Evolutionary conservation across 1,139 yeast species (phyloP).

Genomic region (Scheffersomyces cryptocercus): DNA sequence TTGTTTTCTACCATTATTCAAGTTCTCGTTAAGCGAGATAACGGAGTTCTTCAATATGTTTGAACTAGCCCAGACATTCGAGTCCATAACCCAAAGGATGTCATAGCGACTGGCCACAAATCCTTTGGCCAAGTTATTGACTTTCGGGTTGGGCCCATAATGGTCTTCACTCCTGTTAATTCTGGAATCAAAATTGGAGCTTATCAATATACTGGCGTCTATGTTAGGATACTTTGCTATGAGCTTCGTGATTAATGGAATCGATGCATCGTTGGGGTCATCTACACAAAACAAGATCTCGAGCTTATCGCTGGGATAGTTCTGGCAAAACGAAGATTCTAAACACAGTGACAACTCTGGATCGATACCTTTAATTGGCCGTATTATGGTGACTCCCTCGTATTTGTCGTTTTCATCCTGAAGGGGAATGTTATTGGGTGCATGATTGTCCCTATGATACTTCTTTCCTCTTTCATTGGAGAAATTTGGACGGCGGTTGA

Average conservation of each 20-base stretch:
- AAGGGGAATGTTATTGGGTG: neutral
- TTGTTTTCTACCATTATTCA: conserved; percentile 46
- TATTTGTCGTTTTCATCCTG: conserved; percentile 37
- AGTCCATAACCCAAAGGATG: conserved; percentile 84
- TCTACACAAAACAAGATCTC: conserved; percentile 82
- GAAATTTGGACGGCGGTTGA: conserved; percentile 26
- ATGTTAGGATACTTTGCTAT: conserved; percentile 56
- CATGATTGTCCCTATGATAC: conserved; percentile 10
- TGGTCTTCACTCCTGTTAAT: conserved; percentile 34
- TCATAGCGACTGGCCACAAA: conserved; percentile 68
- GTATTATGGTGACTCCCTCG: conserved; percentile 75
- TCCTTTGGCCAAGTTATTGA: conserved; percentile 82
- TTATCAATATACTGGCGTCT: conserved; percentile 60
- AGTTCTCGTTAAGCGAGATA: conserved; percentile 45
- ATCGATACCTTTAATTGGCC: conserved; percentile 87
- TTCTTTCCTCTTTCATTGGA: conserved; percentile 5
- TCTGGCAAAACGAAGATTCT: conserved; percentile 66
- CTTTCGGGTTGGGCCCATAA: conserved; percentile 88
- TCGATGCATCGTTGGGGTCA: conserved; percentile 60
- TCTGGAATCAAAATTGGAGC: conserved; percentile 31
- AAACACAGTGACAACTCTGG: conserved; percentile 71
- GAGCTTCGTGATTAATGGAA: conserved; percentile 54
- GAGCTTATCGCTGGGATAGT: conserved; percentile 57
- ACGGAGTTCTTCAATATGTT: conserved; percentile 71
- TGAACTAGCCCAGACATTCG: conserved; percentile 79